Evolutionary conservation across 148 eudicot species (phyloP), one percentile per base, ranked within the genome.

Genomic region (Diospyros kaki): DNA sequence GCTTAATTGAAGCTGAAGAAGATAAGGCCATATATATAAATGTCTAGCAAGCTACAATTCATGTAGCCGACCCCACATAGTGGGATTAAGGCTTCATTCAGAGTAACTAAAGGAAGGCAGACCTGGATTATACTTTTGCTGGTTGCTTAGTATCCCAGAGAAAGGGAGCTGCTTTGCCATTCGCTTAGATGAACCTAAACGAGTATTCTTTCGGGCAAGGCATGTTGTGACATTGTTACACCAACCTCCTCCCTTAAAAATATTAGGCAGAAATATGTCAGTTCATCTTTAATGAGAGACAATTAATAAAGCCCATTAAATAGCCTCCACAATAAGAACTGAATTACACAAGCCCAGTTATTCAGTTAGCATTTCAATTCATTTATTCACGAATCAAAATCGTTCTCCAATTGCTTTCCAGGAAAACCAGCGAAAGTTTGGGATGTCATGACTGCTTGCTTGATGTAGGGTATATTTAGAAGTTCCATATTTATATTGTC

Each of bases 161-260:
- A 89, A 93, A 28, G 87, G 84, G 73, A 89, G 73, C 48, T 73
- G 73, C 58, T 81, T 84, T 3, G 54, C 82, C 96, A 93, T 93
- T 79, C 78, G 80, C 66, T 75, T 79, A 4, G 98, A 93, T 64
- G 98, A 93, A 43, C 98, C 98, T 77, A 91, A 75, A 45, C 85
- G 87, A 44, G 80, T 80, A 62, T 66, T 63, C 79, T 73, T 91
- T 4, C 96, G 96, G 10, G 73, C 77, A 10, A 87, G 81, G 74
- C 98, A 93, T 73, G 82, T 74, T n/a, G 96, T 87, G 5, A 83
- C 73, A 76, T 93, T 91, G 76, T 93, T 89, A 78, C 98, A 93
- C 96, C 98, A 93, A 64, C 94, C 98, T 64, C 98, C 98, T 81
- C 98, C 98, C 98, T 28, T 93, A 58, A 51, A 68, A 60, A 54